Conservation (phyloP, 2,329 filamentous ascomycete species). For the Mycocentrospora acerina region DNA sequence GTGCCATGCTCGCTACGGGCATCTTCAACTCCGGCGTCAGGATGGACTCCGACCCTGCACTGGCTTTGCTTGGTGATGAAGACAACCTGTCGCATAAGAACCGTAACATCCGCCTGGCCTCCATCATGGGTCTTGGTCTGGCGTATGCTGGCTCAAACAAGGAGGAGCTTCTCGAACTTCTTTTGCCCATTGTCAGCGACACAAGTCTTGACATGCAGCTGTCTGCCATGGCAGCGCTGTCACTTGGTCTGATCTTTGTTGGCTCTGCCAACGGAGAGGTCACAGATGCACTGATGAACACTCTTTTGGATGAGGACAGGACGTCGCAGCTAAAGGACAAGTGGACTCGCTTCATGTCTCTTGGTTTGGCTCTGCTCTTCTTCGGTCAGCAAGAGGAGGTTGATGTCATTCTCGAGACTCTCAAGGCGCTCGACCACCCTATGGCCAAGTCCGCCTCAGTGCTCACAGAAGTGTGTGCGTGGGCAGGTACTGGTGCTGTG, state of each 20-base stretch:
- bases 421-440: conserved; percentile 95
- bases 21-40: conserved; percentile 93
- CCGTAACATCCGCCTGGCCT: conserved; percentile 74
- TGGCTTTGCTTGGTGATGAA: conserved; percentile 79
- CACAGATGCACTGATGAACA: conserved; percentile 87
- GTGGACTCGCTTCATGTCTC: conserved; percentile 95
- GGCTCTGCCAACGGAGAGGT: conserved; percentile 90
- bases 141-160: conserved; percentile 94
- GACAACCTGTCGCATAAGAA: conserved; percentile 80
- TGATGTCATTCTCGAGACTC: conserved; percentile 94
- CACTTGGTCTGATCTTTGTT: conserved; percentile 87
- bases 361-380: conserved; percentile 89
- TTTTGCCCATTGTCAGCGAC: conserved; percentile 86
- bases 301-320: conserved; percentile 89
- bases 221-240: conserved; percentile 91
- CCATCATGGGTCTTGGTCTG: conserved; percentile 94
- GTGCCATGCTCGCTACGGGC: conserved; percentile 88
- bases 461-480: conserved; percentile 93
- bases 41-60: conserved; percentile 83
- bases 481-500: conserved; percentile 95
- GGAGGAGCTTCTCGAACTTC: conserved; percentile 78
- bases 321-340: conserved; percentile 92
- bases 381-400: conserved; percentile 98
- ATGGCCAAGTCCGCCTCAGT: conserved; percentile 96
- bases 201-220: conserved; percentile 88